Evolutionary conservation across 1,139 yeast species (phyloP).

Genomic region (Pichia sorboxylosa): DNA sequence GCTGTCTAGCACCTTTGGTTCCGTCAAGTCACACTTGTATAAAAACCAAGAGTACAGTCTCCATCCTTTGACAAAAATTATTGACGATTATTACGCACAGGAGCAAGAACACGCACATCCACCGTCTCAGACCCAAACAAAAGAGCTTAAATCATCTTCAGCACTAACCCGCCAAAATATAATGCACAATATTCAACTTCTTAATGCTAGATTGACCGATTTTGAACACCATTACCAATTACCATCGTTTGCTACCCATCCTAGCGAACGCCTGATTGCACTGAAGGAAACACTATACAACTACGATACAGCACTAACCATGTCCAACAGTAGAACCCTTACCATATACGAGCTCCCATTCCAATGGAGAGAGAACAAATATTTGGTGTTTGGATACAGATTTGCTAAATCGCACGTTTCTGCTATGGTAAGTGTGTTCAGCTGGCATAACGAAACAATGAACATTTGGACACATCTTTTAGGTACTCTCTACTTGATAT

Average conservation of each 20-base stretch:
- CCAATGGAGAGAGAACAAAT: conserved; percentile 89
- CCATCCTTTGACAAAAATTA: conserved; percentile 32
- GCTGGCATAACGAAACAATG: conserved; percentile 78
- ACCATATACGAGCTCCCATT: conserved; percentile 84
- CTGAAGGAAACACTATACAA: conserved; percentile 37
- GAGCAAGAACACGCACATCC: conserved; percentile 2
- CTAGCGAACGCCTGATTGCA: conserved; percentile 31
- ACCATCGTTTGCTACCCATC: conserved; percentile 16
- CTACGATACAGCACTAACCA: conserved; percentile 45
- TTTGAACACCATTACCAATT: conserved; percentile 12
- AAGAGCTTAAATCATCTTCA: background rate
- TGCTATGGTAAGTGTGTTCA: conserved; percentile 46
- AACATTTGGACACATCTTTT: conserved; percentile 88
- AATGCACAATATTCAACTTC: conserved; percentile 6
- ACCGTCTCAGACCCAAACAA: background rate
- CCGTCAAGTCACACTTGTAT: conserved; percentile 15
- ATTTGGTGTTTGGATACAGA: conserved; percentile 73
- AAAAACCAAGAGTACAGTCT: conserved; percentile 17
- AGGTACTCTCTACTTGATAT: conserved; percentile 52
- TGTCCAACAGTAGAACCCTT: conserved; percentile 47
- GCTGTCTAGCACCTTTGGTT: conserved; percentile 22
- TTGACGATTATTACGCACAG: conserved; percentile 35
- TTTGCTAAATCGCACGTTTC: conserved; percentile 56
- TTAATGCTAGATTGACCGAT: conserved; percentile 17
- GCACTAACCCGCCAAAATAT: conserved; percentile 5